Evolutionary conservation across 2,329 filamentous ascomycete species (phyloP).

Genomic region (Exophiala viscosa): DNA sequence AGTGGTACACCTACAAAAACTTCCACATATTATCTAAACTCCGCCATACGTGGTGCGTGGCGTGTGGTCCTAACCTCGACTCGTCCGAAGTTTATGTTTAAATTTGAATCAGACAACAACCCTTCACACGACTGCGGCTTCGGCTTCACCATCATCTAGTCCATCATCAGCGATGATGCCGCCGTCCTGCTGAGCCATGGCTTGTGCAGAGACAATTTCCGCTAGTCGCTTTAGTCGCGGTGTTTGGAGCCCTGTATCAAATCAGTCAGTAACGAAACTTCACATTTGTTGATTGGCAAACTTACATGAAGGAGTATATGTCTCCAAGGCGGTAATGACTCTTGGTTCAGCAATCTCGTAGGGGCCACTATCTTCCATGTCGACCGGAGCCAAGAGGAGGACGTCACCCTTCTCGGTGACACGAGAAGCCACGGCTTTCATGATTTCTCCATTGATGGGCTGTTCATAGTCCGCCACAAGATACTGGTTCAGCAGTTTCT

Average conservation of each 20-base stretch:
- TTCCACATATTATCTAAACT: too few species aligned
- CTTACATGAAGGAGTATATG: slow-evolving; percentile 96
- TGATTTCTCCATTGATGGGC: slow-evolving; percentile 98
- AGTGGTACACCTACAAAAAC: too few species aligned
- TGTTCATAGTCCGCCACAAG: slow-evolving; percentile 98
- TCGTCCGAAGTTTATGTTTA: too few species aligned
- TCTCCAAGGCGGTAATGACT: slow-evolving; percentile 93
- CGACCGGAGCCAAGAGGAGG: slow-evolving; percentile 84
- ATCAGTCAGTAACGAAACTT: slow-evolving; percentile 31
- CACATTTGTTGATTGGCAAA: slow-evolving; percentile 23
- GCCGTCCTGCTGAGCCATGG: slow-evolving; percentile 91
- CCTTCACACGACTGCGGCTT: too few species aligned
- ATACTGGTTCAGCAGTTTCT: slow-evolving; percentile 98
- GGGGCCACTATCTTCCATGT: slow-evolving; percentile 98
- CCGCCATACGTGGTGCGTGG: too few species aligned
- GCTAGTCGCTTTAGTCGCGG: slow-evolving; percentile 89
- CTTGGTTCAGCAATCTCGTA: slow-evolving; percentile 98
- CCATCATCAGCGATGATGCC: slow-evolving; percentile 51
- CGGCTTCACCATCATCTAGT: slow-evolving; percentile 23
- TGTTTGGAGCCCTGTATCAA: slow-evolving; percentile 77
- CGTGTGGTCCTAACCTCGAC: too few species aligned
- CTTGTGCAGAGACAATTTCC: slow-evolving; percentile 97
- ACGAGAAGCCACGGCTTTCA: slow-evolving; percentile 96
- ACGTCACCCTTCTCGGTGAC: slow-evolving; percentile 99
- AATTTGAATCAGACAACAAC: too few species aligned